Evolutionary conservation across 352 stramenopile species (phyloP).

Genomic region (Pythium periplocum): DNA sequence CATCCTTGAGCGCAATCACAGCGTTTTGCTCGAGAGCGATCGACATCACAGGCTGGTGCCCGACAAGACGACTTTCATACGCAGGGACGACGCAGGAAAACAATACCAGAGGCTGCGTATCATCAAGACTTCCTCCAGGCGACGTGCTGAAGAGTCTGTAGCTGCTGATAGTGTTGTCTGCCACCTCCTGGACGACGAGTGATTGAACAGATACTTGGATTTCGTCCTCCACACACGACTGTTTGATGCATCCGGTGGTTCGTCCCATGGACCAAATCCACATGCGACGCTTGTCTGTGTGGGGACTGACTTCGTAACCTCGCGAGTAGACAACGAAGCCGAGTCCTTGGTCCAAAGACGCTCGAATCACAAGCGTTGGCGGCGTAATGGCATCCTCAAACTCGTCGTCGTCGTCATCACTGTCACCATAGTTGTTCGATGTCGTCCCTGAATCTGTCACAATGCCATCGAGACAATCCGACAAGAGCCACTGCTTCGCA

Average conservation of each 20-base stretch:
- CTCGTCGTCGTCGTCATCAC: conserved; percentile 76
- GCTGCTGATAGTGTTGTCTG: conserved; percentile 21
- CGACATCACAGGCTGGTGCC: conserved; percentile 56
- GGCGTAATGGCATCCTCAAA: conserved; percentile 86
- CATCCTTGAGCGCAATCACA: conserved; percentile 61
- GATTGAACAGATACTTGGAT: conserved; percentile 57
- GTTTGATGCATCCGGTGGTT: conserved; percentile 49
- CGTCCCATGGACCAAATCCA: conserved; percentile 62
- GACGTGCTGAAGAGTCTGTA: conserved; percentile 13
- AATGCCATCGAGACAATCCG: conserved; percentile 69
- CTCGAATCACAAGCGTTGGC: conserved; percentile 62
- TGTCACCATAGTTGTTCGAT: conserved; percentile 26
- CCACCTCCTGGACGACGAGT: conserved; percentile 38
- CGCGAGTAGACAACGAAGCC: conserved; percentile 48
- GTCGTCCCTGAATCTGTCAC: conserved; percentile 14
- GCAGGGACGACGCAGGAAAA: conserved; percentile 69
- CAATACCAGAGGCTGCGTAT: conserved; percentile 18
- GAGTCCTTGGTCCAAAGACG: conserved; percentile 38
- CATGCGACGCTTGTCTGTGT: conserved; percentile 10
- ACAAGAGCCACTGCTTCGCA: conserved; percentile 79
- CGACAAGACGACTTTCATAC: conserved; percentile 76
- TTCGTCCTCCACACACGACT: conserved; percentile 84
- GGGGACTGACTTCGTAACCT: conserved; percentile 4
- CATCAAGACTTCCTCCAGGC: too few species aligned
- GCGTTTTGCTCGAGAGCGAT: conserved; percentile 43